These are phyloP conservation scores for Debaryomyces robertsiae DNA, from an alignment of 1,139 yeast species.

Conservation along the genomic window DNA sequence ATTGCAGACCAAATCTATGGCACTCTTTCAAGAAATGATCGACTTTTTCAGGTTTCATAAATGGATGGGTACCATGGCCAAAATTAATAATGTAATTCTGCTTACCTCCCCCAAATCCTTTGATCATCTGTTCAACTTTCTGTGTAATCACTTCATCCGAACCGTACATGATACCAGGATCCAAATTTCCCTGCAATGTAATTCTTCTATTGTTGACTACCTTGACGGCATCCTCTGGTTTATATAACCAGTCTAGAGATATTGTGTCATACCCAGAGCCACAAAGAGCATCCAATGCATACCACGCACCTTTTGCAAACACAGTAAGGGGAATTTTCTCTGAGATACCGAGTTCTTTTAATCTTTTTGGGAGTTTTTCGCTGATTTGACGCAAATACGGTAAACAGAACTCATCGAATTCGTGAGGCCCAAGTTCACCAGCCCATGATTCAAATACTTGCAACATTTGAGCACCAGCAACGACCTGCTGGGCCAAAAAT, in stretches of 20 bases:
- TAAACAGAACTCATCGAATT: conserved; percentile 82
- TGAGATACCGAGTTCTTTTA: conserved; percentile 66
- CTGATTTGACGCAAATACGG: conserved; percentile 86
- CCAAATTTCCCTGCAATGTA: conserved; percentile 91
- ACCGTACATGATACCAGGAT: conserved; percentile 94
- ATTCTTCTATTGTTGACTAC: conserved; percentile 76
- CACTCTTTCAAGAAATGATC: conserved; percentile 84
- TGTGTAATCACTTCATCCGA: conserved; percentile 74
- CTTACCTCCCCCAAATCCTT: conserved; percentile 90
- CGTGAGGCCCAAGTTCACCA: conserved; percentile 90
- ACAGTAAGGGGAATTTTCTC: conserved; percentile 85
- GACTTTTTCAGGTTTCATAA: conserved; percentile 90
- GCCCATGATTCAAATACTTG: conserved; percentile 99
- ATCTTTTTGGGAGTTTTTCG: conserved; percentile 64
- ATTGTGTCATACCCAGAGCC: conserved; percentile 84
- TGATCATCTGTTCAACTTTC: conserved; percentile 85
- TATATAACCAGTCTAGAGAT: conserved; percentile 89
- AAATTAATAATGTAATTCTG: conserved; percentile 88
- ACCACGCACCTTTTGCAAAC: conserved; percentile 98
- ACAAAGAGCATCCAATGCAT: conserved; percentile 85
- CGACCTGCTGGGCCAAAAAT: conserved; percentile 90
- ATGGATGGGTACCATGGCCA: conserved; percentile 98
- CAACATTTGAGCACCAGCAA: conserved; percentile 97
- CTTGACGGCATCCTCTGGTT: conserved; percentile 82
- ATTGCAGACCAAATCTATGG: conserved; percentile 68